Percentiles rank a stretch among this genome's conserved stretches.
Evolutionary conservation across 108 stramenopile genomes (phyloP).

Genomic region (Mediolabrus comicus): DNA sequence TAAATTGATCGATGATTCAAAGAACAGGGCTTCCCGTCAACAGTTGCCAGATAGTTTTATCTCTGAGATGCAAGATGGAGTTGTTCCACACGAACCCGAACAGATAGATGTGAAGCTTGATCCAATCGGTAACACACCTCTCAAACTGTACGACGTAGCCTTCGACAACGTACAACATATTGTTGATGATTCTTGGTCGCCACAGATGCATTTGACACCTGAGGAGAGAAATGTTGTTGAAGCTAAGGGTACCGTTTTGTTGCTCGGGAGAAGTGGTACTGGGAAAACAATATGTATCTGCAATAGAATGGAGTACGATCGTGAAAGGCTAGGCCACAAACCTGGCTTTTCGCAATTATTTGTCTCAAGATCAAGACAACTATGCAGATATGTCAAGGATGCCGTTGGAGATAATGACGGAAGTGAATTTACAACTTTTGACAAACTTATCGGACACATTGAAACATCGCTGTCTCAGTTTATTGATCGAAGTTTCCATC

Average conservation of each 20-base stretch:
- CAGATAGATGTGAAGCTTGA: conserved; percentile 24
- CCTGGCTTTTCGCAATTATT: conserved; percentile 45
- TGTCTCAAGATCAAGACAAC: conserved; percentile 46
- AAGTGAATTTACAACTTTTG: conserved; percentile 39
- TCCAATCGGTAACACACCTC: conserved; percentile 44
- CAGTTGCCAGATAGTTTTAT: conserved; percentile 14
- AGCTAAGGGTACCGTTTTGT: conserved; percentile 45
- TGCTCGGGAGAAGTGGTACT: conserved; percentile 55
- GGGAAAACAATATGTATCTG: conserved; percentile 61
- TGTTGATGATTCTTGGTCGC: conserved; percentile 31
- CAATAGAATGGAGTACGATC: conserved; percentile 58
- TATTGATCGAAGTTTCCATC: neutral
- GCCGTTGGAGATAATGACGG: conserved; percentile 17
- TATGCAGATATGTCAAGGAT: conserved; percentile 49
- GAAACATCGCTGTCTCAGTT: conserved; percentile 18
- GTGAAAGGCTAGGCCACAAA: conserved; percentile 15
- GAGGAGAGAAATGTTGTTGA: conserved; percentile 52
- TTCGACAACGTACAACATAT: conserved; percentile 26
- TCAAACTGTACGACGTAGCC: conserved; percentile 48
- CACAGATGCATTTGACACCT: conserved; percentile 41
- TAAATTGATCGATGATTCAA: conserved; percentile 51
- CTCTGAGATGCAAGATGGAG: conserved; percentile 2
- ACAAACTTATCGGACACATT: conserved; percentile 14
- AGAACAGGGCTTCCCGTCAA: conserved; percentile 40
- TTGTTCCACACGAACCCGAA: neutral